Base-by-base conservation (phyloP, 805 yeast species). In the Ogataea pini region DNA sequence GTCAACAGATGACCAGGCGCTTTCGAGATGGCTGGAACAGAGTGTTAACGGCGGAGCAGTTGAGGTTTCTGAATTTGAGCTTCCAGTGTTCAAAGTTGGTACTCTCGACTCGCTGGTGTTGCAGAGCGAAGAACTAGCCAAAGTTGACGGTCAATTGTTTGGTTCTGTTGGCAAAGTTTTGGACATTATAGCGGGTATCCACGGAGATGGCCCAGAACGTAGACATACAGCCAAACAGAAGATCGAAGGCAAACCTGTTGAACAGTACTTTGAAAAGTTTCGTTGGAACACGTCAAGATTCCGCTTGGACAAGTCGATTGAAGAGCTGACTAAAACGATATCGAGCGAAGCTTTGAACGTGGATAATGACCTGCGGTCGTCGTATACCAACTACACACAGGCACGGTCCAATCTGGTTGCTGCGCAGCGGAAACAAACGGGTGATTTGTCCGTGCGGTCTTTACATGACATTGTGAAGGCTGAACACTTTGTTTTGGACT, bases 21-120 rank as follows among this genome's bases (percentile, higher is more conserved):
- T 55, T 52, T 19, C 47, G 3, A 49, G 69, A 16, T 84, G 85
- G 83, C 68, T 88, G 50, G 80, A 82, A 55, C 67, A 75, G 44
- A 65, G 71, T 25, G 70, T 85, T 50, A 69, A 78, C 51, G 79
- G 75, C 18, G 91, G 90, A 17, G 76, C 72, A 56, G 75, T 78
- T 34, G 82, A 79, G 42, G 73, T 88, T 28, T 67, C 75, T 46
- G 71, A 76, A 47, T 79, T 86, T 49, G 72, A 74, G 29, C 74
- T 90, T 44, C 98, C 98, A 7, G 82, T 77, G 52, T 92, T 94
- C 70, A 92, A 94, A 68, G 89, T 94, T 54, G 97, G 97, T 24
- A 91, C 98, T 10, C 78, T 94, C 63, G 99, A 94, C 69, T 85
- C 90, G 25, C 77, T 94, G 51, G 95, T 94, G 46, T 83, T 86